Evolutionary conservation across 2,329 filamentous ascomycete genomes (phyloP), one percentile per base, ranked within the genome.

Genomic region (Mollisiaceae sp.): DNA sequence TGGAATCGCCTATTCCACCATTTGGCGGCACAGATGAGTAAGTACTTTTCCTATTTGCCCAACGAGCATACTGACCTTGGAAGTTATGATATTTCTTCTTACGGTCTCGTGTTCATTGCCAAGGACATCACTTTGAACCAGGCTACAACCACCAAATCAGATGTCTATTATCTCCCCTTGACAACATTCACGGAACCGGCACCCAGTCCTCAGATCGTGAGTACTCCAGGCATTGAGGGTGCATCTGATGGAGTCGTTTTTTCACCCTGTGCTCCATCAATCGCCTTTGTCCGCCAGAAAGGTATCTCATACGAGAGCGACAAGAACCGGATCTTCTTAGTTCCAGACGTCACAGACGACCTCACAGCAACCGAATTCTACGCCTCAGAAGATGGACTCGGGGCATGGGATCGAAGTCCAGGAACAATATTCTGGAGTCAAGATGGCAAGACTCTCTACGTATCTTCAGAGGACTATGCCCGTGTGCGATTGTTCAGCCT

Each of bases 211-310:
- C 62, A 68, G 52, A 38, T 68, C 8, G 54, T 72, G 22, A 43
- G 52, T 14, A 74, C 71, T 14, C 71, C 71, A 4, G 55, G 59
- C 5, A 63, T 73, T n/a, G 65, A 71, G 54, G 72, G 72, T 20
- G 68, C 68, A 38, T 74, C 71, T 1, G 56, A 58, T 4, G 45
- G 27, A 0, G 92, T 92, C 0, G 83, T 85, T 0, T 96, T 96
- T 78, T 93, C 91, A 3, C 86, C 86, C 1, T 83, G 89, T 71
- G 91, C 92, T 9, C 83, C 81, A 38, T 83, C 85, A 67, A 80
- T 94, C 24, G 91, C 87, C 1, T 97, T 96, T 76, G 82, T 92
- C 47, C 88, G 90, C 67, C 95, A 94, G 92, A 84, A 85, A 66
- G 83, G 84, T 57, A 83, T 86, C 59, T 86, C 89, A 63, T 96